Base-by-base conservation (phyloP, 306 rosid genomes). In the Gynostemma pentaphyllum region DNA sequence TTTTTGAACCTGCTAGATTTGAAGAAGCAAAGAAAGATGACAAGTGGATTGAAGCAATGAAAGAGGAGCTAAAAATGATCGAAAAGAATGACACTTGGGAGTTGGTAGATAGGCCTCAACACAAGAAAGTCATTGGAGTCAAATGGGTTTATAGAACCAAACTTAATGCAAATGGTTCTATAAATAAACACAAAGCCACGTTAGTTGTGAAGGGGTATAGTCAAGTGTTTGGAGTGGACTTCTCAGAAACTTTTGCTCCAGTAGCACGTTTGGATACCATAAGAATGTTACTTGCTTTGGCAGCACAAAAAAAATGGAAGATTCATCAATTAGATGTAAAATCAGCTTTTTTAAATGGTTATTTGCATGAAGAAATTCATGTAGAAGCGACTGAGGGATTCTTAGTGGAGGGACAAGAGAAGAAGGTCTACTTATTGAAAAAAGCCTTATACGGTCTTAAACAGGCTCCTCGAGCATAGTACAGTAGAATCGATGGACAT, bases 71-170 rank as follows among this genome's bases (percentile, higher is more conserved):
- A 0, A 45, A 4, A 44, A 22, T 54, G 62, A 54, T 54, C 7
- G 62, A 54, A 15, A 54, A 54, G 12, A 54, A 54, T 54, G 21
- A 54, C 4, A 54, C 62, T 4, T 54, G 62, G 62, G 21, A 54
- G 29, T 11, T 50, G 29, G 57, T 19, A 32, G 34, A 39, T 6
- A 40, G 18, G 15, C 34, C 67, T 39, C 19, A 62, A 23, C 18
- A 62, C 4, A 62, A 16, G 0, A 66, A 48, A 47, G 32, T 7
- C 18, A 47, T 47, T 0, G 34, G 47, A 29, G 61, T 66, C 34
- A 64, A 64, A 18, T 66, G 47, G 61, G 37, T 66, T 37, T 32
- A 47, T 23, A 49, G 23, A n/a, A 47, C 44, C 21, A 65, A 65
- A 14, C 59, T 30, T 27, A 65, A 49, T 65, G 28, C 46, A 9